These are phyloP conservation scores for Irineochytrium annulatum DNA, from an alignment of 192 early-diverging fungal species.

Conservation along the genomic window DNA sequence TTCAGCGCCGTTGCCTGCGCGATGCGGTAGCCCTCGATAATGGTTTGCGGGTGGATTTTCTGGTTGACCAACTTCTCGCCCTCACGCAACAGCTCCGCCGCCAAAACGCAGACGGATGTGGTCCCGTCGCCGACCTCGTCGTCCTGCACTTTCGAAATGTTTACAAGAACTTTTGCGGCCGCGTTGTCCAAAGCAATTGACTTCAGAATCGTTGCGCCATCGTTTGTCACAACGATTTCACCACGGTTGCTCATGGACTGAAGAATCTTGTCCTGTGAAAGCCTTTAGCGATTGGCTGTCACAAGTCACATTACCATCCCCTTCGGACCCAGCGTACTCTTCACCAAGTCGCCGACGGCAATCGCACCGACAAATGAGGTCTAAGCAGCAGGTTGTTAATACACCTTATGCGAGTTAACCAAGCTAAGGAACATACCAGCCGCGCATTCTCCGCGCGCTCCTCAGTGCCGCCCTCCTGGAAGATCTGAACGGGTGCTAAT, in stretches of 20 bases:
- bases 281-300: not conserved
- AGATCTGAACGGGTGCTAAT: constrained; percentile 81
- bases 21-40: constrained; percentile 91
- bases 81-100: constrained; percentile 91
- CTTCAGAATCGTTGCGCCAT: constrained; percentile 99
- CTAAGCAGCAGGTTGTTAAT: constrained; percentile 31
- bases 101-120: constrained; percentile 97
- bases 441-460: constrained; percentile 98
- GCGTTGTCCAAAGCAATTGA: constrained; percentile 96
- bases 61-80: constrained; percentile 88
- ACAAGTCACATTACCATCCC: constrained; percentile 75
- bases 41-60: constrained; percentile 96
- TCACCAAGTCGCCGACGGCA: constrained; percentile 97
- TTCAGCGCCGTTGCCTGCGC: constrained; percentile 78
- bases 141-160: constrained; percentile 92
- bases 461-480: constrained; percentile 90
- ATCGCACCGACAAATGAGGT: constrained; percentile 97
- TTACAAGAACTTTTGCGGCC: constrained; percentile 95
- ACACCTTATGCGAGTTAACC: not conserved
- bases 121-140: constrained; percentile 99
- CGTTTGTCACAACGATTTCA: constrained; percentile 93
- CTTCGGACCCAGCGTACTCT: constrained; percentile 95
- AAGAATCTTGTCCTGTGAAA: constrained; percentile 89
- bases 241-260: constrained; percentile 79
- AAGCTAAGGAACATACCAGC: constrained; percentile 66